Evolutionary conservation across 345 rosid species (phyloP), one percentile per base, ranked within the genome.

Genomic region (Cardamine chenopodiifolia): DNA sequence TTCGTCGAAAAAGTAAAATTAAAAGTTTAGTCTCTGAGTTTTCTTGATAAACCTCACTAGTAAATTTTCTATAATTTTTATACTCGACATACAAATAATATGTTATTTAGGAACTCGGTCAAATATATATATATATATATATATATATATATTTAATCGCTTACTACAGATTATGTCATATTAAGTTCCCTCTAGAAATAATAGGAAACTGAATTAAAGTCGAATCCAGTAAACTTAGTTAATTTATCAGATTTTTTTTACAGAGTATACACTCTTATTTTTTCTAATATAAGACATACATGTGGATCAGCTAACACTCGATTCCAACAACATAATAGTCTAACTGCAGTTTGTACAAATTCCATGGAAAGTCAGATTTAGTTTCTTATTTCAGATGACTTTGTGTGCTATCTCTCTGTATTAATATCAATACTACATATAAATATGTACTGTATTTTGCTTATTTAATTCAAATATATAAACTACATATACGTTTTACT

Each of bases 341-440:
- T 37, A 19, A 66, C 4, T 59, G 14, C 31, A 29, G 31, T 74
- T 49, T 37, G 23, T 47, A 47, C 52, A 74, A 67, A 45, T 8
- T 74, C 52, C 13, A 40, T 66, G 42, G 40, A 47, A 2, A 55
- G 25, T 64, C 40, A 47, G 13, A 60, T 18, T 59, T 58, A 4
- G 54, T 8, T 17, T 19, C 12, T 34, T 18, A 31, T 28, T 47
- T 74, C 68, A 59, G 40, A 73, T 48, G 59, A 74, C 18, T 44
- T 57, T 60, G 10, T 66, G 65, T 42, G 22, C 39, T 39, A 50
- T 39, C 32, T 54, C 53, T 66, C 62, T 59, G 62, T 35, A 59
- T 31, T 20, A n/a, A 32, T 65, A 42, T 31, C n/a, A 66, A 55
- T 32, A 8, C 20, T 56, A 73, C 25, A 20, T 48, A 49, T 56